phyloP scores from a whole-genome alignment of 257 asterid genomes.

The Sherardia arvensis region DNA sequence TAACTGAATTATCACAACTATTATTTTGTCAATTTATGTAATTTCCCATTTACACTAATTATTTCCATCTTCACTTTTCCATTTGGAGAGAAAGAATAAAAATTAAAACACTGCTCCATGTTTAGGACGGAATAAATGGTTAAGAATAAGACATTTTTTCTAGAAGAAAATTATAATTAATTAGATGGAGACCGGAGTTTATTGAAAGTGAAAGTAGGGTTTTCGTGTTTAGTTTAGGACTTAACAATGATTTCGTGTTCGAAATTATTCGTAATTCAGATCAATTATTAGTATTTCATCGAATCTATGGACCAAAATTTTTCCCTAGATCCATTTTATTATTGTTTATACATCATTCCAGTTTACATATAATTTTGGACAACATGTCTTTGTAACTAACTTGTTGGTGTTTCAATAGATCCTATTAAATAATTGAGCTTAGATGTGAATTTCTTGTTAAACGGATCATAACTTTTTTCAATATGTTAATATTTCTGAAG shows the following conservation, averaged over 20 bases:
- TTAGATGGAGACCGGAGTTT: background rate
- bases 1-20: too few relatives aligned
- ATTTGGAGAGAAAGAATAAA: background rate
- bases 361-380: background rate
- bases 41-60: too few relatives aligned
- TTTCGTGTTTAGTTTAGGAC: background rate
- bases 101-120: too few relatives aligned
- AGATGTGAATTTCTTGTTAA: too few relatives aligned
- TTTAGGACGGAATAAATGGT: background rate
- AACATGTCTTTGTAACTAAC: background rate
- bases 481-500: too few relatives aligned
- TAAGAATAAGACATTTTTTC: background rate
- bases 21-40: too few relatives aligned
- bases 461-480: too few relatives aligned
- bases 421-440: too few relatives aligned
- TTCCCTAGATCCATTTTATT: background rate
- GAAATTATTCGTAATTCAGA: background rate
- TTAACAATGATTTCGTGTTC: constrained; percentile 4
- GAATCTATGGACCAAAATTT: background rate
- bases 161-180: background rate
- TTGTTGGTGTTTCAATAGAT: too few relatives aligned
- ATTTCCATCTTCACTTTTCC: too few relatives aligned
- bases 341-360: background rate
- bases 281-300: background rate
- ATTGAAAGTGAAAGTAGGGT: background rate